Conservation (phyloP, 1,139 yeast genomes). For the Saccharomycopsis crataegensis region DNA sequence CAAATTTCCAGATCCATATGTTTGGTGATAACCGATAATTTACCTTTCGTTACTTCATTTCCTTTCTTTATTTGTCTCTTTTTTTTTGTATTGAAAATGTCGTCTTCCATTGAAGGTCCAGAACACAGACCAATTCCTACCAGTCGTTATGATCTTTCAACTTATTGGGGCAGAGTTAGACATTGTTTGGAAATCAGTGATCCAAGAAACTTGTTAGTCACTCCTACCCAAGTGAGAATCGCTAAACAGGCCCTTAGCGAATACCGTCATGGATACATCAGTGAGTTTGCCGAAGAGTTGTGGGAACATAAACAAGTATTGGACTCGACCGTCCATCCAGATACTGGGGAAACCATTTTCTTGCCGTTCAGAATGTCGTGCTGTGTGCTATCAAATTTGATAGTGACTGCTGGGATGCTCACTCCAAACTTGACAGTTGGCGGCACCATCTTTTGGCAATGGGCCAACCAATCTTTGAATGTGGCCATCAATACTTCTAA, state of each 20-base stretch:
- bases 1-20: no score
- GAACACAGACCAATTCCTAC: conserved; percentile 15
- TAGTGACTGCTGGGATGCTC: conserved; percentile 95
- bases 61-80: no score
- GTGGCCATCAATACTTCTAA: conserved; percentile 96
- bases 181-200: conserved; percentile 92
- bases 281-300: conserved; percentile 63
- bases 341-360: conserved; percentile 86
- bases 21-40: no score
- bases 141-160: conserved; percentile 54
- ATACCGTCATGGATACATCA: conserved; percentile 59
- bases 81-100: conserved; percentile 1
- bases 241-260: conserved; percentile 65
- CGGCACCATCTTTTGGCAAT: conserved; percentile 95
- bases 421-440: conserved; percentile 86
- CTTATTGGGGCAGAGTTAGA: conserved; percentile 89
- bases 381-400: conserved; percentile 85
- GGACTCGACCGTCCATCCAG: conserved; percentile 90
- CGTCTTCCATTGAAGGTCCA: conserved; percentile 14
- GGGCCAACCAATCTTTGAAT: conserved; percentile 91
- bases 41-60: no score
- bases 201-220: conserved; percentile 80
- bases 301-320: conserved; percentile 85
- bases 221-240: conserved; percentile 50
- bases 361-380: conserved; percentile 96